phyloP scores from a whole-genome alignment of 768 basidiomycete species.

The Sporobolomyces phaffii region DNA sequence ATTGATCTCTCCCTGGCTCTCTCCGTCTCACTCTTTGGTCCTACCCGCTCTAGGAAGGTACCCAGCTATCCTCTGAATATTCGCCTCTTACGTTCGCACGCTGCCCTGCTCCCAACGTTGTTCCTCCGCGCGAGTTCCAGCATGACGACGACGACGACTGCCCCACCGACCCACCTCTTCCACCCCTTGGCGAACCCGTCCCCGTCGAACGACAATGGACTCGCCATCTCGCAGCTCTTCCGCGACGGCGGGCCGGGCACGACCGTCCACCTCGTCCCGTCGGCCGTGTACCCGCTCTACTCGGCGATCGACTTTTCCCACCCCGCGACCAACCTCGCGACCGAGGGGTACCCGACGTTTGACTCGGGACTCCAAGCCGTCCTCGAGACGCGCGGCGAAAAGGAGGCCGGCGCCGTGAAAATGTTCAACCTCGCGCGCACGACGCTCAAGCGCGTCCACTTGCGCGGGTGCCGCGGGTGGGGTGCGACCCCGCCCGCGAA shows the following conservation, averaged over 20 bases:
- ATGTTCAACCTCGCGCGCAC: constrained; percentile 16
- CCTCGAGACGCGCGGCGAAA: constrained; percentile 44
- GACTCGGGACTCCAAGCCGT: constrained; percentile 46
- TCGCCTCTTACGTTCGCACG: not conserved
- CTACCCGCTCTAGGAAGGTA: too few species aligned
- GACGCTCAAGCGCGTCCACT: constrained; percentile 29
- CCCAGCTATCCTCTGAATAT: too few species aligned
- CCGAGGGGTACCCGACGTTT: constrained; percentile 48
- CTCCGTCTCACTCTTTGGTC: not conserved
- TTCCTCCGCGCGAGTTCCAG: not conserved
- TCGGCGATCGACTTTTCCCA: constrained; percentile 47
- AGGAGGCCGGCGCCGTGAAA: constrained; percentile 42
- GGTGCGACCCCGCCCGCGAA: constrained; percentile 22
- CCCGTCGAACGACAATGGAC: constrained; percentile 14
- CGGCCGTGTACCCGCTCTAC: constrained; percentile 43
- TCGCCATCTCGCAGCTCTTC: constrained; percentile 32
- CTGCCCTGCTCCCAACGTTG: not conserved
- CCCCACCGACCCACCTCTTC: constrained; percentile 24
- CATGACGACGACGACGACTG: not conserved
- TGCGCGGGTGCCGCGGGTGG: constrained; percentile 38
- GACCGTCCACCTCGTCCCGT: constrained; percentile 46
- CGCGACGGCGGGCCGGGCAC: constrained; percentile 46
- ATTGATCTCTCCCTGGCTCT: not conserved
- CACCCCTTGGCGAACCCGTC: constrained; percentile 4
- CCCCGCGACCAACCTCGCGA: constrained; percentile 48